A percentile compares a stretch with the other conserved stretches of the same genome.
Evolutionary conservation across 495 filamentous ascomycete genomes (phyloP).

Genomic region (Penicillium flavigenum): DNA sequence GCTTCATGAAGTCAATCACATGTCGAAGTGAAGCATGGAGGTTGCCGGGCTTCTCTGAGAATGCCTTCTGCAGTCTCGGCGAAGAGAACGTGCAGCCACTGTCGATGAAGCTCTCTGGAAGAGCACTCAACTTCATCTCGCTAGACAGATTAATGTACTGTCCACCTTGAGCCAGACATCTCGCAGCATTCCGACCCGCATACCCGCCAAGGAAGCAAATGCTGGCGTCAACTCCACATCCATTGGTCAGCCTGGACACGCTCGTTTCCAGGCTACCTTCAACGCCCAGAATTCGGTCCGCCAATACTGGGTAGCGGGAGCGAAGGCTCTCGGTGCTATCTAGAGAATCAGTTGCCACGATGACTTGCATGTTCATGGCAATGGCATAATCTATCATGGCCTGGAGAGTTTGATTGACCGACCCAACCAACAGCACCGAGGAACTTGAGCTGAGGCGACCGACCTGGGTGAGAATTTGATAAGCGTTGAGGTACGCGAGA

Average conservation of each 20-base stretch:
- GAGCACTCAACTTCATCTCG: conserved; percentile 25
- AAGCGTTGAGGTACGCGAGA: conserved; percentile 20
- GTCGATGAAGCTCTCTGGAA: conserved; percentile 23
- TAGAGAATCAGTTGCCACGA: conserved; percentile 21
- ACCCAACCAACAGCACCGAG: conserved; percentile 21
- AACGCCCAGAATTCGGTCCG: conserved; percentile 14
- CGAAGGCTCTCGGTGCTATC: conserved; percentile 11
- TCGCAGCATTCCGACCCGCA: conserved; percentile 21
- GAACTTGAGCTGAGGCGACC: conserved; percentile 14
- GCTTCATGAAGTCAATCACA: conserved; percentile 22
- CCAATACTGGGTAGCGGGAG: conserved; percentile 14
- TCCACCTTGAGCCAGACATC: conserved; percentile 22
- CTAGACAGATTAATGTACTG: conserved; percentile 26
- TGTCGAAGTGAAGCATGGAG: conserved; percentile 17
- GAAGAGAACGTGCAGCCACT: conserved; percentile 26
- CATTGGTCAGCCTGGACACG: conserved; percentile 21
- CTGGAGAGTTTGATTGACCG: conserved; percentile 20
- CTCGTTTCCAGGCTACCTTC: conserved; percentile 18
- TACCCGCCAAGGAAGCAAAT: conserved; percentile 23
- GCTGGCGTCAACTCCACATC: conserved; percentile 21
- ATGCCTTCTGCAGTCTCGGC: conserved; percentile 10
- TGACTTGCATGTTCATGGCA: conserved; percentile 14
- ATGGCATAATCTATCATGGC: conserved; percentile 24
- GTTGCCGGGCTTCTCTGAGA: conserved; percentile 17
- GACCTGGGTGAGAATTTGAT: conserved; percentile 19